Percentiles rank a stretch among this genome's conserved stretches.
These are phyloP conservation scores for Neoboletus magnificus DNA, from an alignment of 768 basidiomycete genomes.

Conservation along the genomic window DNA sequence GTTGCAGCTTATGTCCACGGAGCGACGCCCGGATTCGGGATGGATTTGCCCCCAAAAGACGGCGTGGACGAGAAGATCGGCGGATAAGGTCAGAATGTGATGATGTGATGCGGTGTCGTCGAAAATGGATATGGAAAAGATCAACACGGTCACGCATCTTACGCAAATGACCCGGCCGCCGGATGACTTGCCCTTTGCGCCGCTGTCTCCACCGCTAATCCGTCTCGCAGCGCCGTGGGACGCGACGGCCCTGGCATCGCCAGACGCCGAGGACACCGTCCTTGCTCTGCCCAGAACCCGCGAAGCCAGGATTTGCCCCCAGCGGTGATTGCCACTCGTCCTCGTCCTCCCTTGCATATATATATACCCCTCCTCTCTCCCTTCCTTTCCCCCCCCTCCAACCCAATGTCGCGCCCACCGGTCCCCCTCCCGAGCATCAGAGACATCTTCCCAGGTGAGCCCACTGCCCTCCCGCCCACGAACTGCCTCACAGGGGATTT, in stretches of 20 bases:
- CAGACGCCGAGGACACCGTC: too few species aligned
- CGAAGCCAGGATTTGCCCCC: slow-evolving; percentile 25
- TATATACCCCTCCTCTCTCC: slow-evolving; percentile 14
- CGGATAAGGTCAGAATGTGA: slow-evolving; percentile 31
- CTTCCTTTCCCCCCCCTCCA: not conserved
- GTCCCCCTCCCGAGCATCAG: slow-evolving; percentile 48
- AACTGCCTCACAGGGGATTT: slow-evolving; percentile 5
- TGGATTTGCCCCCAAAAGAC: slow-evolving; percentile 24
- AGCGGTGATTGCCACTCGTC: slow-evolving; percentile 30
- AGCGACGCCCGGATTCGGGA: slow-evolving; percentile 14
- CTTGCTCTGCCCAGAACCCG: slow-evolving; percentile 7
- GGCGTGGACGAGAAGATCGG: slow-evolving; percentile 33
- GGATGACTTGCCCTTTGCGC: not conserved
- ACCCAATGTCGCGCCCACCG: slow-evolving; percentile 23
- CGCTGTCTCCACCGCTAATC: not conserved
- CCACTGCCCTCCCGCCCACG: not conserved
- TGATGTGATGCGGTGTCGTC: not conserved
- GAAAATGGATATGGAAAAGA: slow-evolving; percentile 25
- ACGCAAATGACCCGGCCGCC: too few species aligned
- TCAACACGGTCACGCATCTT: slow-evolving; percentile 23
- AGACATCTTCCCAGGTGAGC: slow-evolving; percentile 54
- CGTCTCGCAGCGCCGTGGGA: too few species aligned
- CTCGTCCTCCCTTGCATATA: slow-evolving; percentile 4
- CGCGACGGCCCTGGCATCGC: too few species aligned
- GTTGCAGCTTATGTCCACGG: slow-evolving; percentile 30